Evolutionary conservation across 805 yeast species (phyloP), one percentile per base, ranked within the genome.

Genomic region (Candida glaebosa): DNA sequence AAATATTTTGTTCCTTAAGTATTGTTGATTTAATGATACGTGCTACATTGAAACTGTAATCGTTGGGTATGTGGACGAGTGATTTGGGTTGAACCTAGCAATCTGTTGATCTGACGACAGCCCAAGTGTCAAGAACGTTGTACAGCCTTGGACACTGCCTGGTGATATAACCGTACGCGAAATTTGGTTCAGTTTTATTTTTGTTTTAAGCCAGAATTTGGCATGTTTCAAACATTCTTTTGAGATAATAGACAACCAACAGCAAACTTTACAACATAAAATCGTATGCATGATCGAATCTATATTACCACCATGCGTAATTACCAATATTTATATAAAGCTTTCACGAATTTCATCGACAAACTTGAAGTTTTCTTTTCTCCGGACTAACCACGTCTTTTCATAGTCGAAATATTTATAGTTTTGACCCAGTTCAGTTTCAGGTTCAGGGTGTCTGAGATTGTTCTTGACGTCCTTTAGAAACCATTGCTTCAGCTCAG

Each of bases 401-500:
- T 84, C 88, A 58, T 79, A 84, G 61, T 90, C 97, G 61, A 91
- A 90, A 63, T 84, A 86, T 53, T 90, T 82, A 80, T 88, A 87
- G 20, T 61, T 60, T 41, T 57, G 54, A 75, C 59, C 45, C 43
- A 64, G 40, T 65, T 69, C 60, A 66, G 78, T 52, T 19, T 33
- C 38, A 35, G 32, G 31, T 25, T 34, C 38, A 20, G 32, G 38
- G 26, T 37, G 40, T 39, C 64, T 53, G 34, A 51, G 48, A 22
- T 22, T 28, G 48, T 57, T 28, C 56, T 75, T 79, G 48, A 77
- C 84, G 49, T 81, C 82, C 42, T 81, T 78, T 51, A 80, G 82
- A 57, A 84, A 88, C 93, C 96, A 87, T 45, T 87, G 87, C 49
- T 82, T 76, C 38, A 80, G 75, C 40, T 79, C 81, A 47, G 75